phyloP scores from a whole-genome alignment of 2,329 filamentous ascomycete species.

The Fusarium stilboides region DNA sequence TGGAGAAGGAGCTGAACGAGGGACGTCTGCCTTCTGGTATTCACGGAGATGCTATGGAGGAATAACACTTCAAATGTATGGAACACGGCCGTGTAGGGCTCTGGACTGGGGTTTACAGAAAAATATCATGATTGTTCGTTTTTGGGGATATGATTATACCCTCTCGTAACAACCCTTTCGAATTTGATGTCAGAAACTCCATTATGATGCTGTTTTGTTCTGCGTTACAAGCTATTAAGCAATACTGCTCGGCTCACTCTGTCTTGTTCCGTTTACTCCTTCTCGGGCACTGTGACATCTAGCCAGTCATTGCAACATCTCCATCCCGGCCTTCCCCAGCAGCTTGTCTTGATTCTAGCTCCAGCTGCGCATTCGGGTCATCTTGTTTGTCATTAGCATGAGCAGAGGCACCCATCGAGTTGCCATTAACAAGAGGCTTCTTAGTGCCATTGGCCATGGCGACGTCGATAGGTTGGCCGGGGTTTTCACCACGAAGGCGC shows the following conservation, averaged over 20 bases:
- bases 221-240: background rate
- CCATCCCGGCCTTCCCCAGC: conserved; percentile 57
- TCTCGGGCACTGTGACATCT: conserved; percentile 42
- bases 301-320: conserved; percentile 74
- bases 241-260: background rate
- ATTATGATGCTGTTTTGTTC: conserved; percentile 1
- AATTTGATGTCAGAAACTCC: conserved; percentile 1
- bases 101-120: conserved; percentile 26
- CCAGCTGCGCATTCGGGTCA: conserved; percentile 68
- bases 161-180: background rate
- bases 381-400: conserved; percentile 51
- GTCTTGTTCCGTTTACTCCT: background rate
- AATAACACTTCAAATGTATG: conserved; percentile 57
- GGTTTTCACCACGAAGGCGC: conserved; percentile 60
- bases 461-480: conserved; percentile 45
- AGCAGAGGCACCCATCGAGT: conserved; percentile 39
- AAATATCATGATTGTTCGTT: conserved; percentile 34
- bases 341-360: conserved; percentile 68
- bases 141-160: conserved; percentile 31
- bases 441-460: conserved; percentile 49
- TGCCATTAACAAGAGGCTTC: conserved; percentile 52
- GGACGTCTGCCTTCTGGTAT: conserved; percentile 84
- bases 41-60: conserved; percentile 72
- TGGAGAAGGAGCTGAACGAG: conserved; percentile 94
- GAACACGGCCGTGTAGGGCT: conserved; percentile 12